Base-by-base conservation (phyloP, 1,284 basidiomycete species). In the Apiotrichum mycotoxinovorans region DNA sequence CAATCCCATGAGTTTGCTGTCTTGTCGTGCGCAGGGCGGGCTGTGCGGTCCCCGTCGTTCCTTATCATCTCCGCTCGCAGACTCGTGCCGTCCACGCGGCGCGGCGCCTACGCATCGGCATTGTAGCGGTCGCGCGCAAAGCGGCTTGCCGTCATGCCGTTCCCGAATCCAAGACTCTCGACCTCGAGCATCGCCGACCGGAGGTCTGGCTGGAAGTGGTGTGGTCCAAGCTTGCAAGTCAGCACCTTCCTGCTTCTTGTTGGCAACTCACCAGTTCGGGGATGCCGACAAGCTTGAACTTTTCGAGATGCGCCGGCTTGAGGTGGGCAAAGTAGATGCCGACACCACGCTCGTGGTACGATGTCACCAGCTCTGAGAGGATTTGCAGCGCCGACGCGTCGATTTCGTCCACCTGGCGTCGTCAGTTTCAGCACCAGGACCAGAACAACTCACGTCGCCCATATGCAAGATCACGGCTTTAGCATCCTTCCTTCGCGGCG, bases 371-470 rank as follows among this genome's bases (percentile, higher is more conserved):
- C 72, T 97, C 93, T 60, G 82, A 80, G 66, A 96, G 83, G 61
- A 94, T 91, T 73, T 92, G 89, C 4, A 87, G 83, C 14, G 92
- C 91, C 87, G 88, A 91, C 12, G 91, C 89, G 72, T 93, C 91
- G 60, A 87, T 86, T 22, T 79, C 82, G 60, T 91, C 89, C 4
- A 91, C 86, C 74, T 91, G 54, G 17, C 12, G 5, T 30, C n/a
- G 55, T 60, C 20, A 54, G 55, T 23, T 23, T 34, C 9, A 11
- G 12, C 30, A 12, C 5, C n/a, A 4, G 9, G 8, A 17, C 20
- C 37, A 9, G n/a, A 42, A 23, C 12, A 60, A 35, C 62, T 61
- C 20, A 79, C 78, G 57, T 80, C 93, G 12, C 87, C 85, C 80
- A 94, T 83, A 69, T 96, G 91, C 77, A 95, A 90, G 17, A 95